Percentiles rank a stretch among this genome's conserved stretches.
Evolutionary conservation across 73 alveolate species (phyloP).

Genomic region (Paramecium pentaurelia): DNA sequence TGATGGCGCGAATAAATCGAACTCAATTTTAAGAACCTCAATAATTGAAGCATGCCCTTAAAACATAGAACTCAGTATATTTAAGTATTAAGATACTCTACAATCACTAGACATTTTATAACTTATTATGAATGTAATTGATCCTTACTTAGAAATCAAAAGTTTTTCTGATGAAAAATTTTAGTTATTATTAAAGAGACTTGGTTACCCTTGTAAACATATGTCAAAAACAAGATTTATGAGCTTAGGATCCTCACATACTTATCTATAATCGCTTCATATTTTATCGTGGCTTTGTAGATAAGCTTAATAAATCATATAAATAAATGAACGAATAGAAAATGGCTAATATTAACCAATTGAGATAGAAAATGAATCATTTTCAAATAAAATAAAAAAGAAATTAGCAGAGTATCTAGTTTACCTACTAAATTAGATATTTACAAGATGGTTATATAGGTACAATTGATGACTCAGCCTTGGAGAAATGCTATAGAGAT

Average conservation of each 20-base stretch:
- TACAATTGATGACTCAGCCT: background rate
- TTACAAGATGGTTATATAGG: background rate
- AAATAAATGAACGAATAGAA: background rate
- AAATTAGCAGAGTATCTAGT: background rate
- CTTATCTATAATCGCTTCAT: conserved; percentile 4
- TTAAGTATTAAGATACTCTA: background rate
- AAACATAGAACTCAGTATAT: conserved; percentile 19
- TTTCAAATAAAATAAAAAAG: background rate
- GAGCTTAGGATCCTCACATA: background rate
- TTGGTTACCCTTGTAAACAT: conserved; percentile 1
- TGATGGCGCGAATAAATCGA: conserved; percentile 28
- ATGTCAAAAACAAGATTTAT: conserved; percentile 23
- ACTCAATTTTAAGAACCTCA: conserved; percentile 8
- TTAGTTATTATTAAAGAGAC: background rate
- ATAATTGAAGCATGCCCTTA: background rate
- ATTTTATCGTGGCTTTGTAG: conserved; percentile 19
- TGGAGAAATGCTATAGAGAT: conserved; percentile 2
- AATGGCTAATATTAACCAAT: background rate
- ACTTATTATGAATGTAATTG: background rate
- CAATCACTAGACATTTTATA: background rate
- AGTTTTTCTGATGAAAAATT: conserved; percentile 27
- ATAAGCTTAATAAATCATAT: background rate
- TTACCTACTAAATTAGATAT: background rate
- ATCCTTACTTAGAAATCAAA: conserved; percentile 11
- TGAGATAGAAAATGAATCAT: background rate